Evolutionary conservation across 495 filamentous ascomycete species (phyloP).

Genomic region (Hypoxylon trugodes): DNA sequence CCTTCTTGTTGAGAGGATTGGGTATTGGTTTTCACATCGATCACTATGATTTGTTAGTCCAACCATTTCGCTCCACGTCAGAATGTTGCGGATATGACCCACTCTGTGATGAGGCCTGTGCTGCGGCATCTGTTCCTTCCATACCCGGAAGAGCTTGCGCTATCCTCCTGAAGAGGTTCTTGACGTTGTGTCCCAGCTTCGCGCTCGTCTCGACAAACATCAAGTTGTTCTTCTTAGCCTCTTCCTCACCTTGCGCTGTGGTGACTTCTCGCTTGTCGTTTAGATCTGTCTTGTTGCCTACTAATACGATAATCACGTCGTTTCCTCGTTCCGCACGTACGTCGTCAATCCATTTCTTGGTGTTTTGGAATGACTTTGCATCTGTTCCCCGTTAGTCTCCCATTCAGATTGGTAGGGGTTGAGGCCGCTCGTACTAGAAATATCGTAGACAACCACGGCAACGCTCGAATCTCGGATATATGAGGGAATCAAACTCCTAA

Average conservation of each 20-base stretch:
- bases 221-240: slow-evolving; percentile 94
- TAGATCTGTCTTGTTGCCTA: slow-evolving; percentile 98
- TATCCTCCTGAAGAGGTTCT: slow-evolving; percentile 94
- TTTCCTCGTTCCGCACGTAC: slow-evolving; percentile 95
- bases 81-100: slow-evolving; percentile 33
- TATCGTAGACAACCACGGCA: slow-evolving; percentile 98
- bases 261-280: slow-evolving; percentile 98
- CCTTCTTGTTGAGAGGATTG: slow-evolving; percentile 77
- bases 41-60: slow-evolving; percentile 66
- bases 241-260: slow-evolving; percentile 92
- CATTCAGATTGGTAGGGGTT: not conserved
- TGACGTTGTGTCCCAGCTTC: slow-evolving; percentile 97
- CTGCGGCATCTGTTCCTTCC: slow-evolving; percentile 80
- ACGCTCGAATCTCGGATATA: slow-evolving; percentile 98
- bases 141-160: slow-evolving; percentile 97
- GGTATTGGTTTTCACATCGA: slow-evolving; percentile 90
- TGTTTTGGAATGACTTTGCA: slow-evolving; percentile 95
- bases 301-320: slow-evolving; percentile 97
- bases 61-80: slow-evolving; percentile 28
- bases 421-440: slow-evolving; percentile 69
- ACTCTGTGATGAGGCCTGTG: slow-evolving; percentile 72
- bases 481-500: slow-evolving; percentile 94
- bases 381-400: slow-evolving; percentile 54
- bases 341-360: slow-evolving; percentile 98
- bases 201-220: slow-evolving; percentile 99